Base-by-base conservation (phyloP, 164 flowering plant species). In the Tetrastigma voinierianum region DNA sequence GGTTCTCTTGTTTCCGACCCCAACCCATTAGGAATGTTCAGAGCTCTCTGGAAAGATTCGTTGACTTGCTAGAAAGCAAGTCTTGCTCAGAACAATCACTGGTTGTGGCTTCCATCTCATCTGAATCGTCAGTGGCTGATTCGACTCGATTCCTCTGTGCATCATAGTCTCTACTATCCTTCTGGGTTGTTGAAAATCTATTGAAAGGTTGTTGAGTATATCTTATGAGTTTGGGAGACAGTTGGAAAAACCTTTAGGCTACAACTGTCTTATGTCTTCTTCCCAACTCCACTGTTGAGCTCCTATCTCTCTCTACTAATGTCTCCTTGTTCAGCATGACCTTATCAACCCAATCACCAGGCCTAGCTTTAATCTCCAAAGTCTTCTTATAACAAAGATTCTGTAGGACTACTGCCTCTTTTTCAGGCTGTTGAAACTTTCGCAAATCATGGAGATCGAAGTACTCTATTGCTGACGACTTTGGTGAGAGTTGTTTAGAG, bases 11-110 rank as follows among this genome's bases (percentile, higher is more conserved):
- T 67, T 10, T 56, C 74, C 21, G 85, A 65, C 8, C 73, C 80
- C 59, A 58, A 4, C 2, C 72, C 72, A 58, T 53, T 82, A 9
- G 83, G 74, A 68, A 73, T 53, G 65, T 61, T 77, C n/a, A 51
- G 73, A 21, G 17, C n/a, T 21, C 67, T 71, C 67, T 84, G 4
- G 72, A 73, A 56, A 66, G 25, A 63, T 53, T 80, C 21, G 67
- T 24, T 82, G 81, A n/a, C n/a, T 24, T 82, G 81, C 62, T 62
- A n/a, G n/a, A 74, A 46, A 67, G 61, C 62, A 61, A 57, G 64
- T 84, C 88, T 18, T 73, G 54, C 65, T 84, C 91, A 6, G 91
- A 87, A 57, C 81, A 83, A 59, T 84, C 87, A 65, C 87, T 87
- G 0, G 84, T 80, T 64, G 80, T 82, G 56, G 78, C 68, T 48